Conservation (phyloP, 176 grass and related monocot species). For the Carex littledalei region DNA sequence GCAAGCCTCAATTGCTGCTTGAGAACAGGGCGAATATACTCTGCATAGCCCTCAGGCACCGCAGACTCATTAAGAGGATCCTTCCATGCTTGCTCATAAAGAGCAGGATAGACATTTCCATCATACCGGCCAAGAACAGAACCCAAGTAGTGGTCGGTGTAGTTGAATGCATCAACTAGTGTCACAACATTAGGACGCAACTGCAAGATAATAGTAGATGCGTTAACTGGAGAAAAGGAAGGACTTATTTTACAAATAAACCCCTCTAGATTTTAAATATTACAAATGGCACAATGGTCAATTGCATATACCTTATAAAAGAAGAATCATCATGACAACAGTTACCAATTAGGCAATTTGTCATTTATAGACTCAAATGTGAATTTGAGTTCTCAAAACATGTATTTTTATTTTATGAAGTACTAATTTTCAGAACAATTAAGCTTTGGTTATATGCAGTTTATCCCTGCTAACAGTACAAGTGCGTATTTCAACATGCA, state of each 20-base stretch:
- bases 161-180: constrained; percentile 86
- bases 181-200: constrained; percentile 60
- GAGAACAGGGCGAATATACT: constrained; percentile 74
- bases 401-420: background rate
- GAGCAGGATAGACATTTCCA: constrained; percentile 71
- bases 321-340: background rate
- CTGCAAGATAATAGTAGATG: constrained; percentile 27
- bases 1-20: constrained; percentile 75
- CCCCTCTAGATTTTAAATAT: background rate
- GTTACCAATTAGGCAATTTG: background rate
- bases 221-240: background rate
- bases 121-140: constrained; percentile 71
- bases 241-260: background rate
- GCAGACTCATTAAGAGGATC: constrained; percentile 78
- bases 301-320: background rate
- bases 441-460: background rate
- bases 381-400: background rate
- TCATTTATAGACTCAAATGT: background rate
- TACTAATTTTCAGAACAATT: background rate
- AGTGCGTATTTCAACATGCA: background rate
- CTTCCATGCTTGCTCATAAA: constrained; percentile 86
- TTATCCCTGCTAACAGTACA: background rate
- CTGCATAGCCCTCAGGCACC: constrained; percentile 73
- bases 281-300: background rate
- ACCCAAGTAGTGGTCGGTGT: constrained; percentile 84